Conservation (phyloP, 805 yeast species). For the Schwanniomyces polymorphus region DNA sequence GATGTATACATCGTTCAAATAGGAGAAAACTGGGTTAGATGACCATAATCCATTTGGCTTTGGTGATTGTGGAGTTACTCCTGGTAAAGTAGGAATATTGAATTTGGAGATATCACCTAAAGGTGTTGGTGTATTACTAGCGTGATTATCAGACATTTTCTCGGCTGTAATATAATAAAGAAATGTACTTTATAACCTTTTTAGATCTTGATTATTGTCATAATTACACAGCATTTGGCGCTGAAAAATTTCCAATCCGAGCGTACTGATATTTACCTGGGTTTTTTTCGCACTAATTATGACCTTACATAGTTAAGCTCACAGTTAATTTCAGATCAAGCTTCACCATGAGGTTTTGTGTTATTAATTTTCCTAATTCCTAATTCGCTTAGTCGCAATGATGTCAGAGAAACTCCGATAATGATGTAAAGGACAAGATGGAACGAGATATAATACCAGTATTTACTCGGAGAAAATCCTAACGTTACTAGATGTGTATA, state of each 20-base stretch:
- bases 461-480: background rate
- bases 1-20: slow-evolving; percentile 72
- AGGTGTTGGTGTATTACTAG: slow-evolving; percentile 41
- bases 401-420: background rate
- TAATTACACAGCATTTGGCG: background rate
- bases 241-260: slow-evolving; percentile 5
- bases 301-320: background rate
- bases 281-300: background rate
- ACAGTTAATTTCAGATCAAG: background rate
- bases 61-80: slow-evolving; percentile 52
- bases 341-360: background rate
- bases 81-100: slow-evolving; percentile 57
- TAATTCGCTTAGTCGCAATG: background rate
- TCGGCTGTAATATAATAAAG: background rate
- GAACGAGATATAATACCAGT: background rate
- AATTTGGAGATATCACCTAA: slow-evolving; percentile 62
- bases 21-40: slow-evolving; percentile 79
- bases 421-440: background rate
- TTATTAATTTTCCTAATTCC: background rate
- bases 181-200: background rate
- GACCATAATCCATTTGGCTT: slow-evolving; percentile 68
- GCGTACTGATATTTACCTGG: slow-evolving; percentile 1
- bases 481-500: background rate
- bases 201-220: background rate
- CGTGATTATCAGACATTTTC: slow-evolving; percentile 7